Evolutionary conservation across 2,329 filamentous ascomycete genomes (phyloP).

Genomic region (Curvularia sp.): DNA sequence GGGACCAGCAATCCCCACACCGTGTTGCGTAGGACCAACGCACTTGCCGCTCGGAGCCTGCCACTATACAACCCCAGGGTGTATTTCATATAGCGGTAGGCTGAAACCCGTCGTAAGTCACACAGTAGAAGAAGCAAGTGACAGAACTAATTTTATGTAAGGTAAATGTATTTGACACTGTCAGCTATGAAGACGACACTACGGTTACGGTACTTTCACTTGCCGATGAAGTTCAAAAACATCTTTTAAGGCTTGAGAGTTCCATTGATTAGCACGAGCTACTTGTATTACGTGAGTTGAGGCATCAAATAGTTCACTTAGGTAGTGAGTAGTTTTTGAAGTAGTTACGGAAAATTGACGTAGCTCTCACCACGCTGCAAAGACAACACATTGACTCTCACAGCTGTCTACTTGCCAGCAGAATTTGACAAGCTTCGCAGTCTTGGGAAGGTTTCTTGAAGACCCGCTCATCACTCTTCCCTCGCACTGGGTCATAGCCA

Average conservation of each 20-base stretch:
- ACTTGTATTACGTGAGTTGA: neutral
- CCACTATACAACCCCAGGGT: neutral
- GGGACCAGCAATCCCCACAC: neutral
- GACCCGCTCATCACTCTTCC: neutral
- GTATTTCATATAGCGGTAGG: neutral
- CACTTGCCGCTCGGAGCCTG: neutral
- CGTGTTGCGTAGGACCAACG: slow-evolving; percentile 1
- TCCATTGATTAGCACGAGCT: neutral
- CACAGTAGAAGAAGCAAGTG: neutral
- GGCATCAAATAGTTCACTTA: neutral
- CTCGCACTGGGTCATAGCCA: neutral
- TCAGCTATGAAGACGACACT: neutral
- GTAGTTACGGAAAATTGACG: neutral
- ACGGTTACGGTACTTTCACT: neutral
- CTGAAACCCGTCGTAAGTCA: too few relatives aligned
- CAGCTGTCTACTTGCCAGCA: neutral
- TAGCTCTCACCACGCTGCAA: too few relatives aligned
- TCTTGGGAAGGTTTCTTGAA: neutral
- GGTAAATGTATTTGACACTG: neutral
- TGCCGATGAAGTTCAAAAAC: neutral
- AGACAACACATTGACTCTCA: neutral
- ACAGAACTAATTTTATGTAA: neutral
- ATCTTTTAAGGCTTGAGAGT: neutral
- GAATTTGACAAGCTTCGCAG: neutral
- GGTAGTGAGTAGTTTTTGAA: neutral